Percentiles rank a stretch among this genome's conserved stretches.
Conservation (phyloP, 2,329 filamentous ascomycete species). For the Phialophora verrucosa region DNA sequence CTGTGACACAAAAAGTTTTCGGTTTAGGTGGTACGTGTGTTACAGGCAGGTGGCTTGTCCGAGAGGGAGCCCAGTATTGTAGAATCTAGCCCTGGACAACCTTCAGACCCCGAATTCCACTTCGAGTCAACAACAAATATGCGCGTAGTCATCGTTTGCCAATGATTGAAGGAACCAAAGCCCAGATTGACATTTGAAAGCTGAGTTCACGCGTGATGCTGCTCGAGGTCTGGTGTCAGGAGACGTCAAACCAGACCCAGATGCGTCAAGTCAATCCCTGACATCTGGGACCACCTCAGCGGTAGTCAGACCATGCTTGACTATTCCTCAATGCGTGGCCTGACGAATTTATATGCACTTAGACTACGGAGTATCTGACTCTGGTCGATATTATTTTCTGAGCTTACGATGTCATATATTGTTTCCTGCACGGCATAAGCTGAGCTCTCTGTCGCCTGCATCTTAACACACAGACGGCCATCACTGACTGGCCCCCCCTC, state of each 20-base stretch:
- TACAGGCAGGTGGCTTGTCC: conserved; percentile 3
- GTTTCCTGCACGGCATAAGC: not conserved
- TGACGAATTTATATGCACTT: not conserved
- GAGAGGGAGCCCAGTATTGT: not conserved
- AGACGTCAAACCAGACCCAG: not conserved
- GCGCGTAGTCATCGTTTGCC: not conserved
- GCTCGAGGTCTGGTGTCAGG: not conserved
- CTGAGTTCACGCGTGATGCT: conserved; percentile 1
- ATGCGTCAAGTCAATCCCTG: not conserved
- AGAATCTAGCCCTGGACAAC: not conserved
- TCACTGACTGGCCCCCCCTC: not conserved
- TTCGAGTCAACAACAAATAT: not conserved
- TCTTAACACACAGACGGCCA: not conserved
- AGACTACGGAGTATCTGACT: not conserved
- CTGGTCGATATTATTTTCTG: not conserved
- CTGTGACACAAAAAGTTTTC: conserved; percentile 17
- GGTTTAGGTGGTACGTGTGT: conserved; percentile 23
- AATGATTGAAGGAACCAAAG: not conserved
- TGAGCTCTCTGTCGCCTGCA: not conserved
- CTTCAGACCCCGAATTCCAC: not conserved
- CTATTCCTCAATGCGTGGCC: not conserved
- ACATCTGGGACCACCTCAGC: conserved; percentile 3
- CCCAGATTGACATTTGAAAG: not conserved
- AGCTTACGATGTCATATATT: not conserved
- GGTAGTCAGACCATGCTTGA: conserved; percentile 2